Conservation (phyloP, 2,329 filamentous ascomycete species). For the Elsinoe ampelina region DNA sequence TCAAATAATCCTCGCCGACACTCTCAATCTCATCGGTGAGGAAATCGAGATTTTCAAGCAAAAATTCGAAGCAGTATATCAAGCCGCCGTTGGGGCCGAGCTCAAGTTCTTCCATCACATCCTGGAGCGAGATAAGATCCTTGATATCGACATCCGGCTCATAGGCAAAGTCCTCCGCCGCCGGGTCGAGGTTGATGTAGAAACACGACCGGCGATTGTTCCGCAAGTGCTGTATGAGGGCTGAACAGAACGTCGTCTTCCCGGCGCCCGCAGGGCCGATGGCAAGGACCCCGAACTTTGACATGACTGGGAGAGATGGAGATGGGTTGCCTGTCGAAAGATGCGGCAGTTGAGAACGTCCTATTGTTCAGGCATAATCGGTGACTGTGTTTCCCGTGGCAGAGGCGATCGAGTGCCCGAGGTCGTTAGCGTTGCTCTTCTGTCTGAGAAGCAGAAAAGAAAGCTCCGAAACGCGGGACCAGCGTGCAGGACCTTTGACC, state of each 20-base stretch:
- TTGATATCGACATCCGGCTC: conserved; percentile 91
- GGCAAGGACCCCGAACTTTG: conserved; percentile 84
- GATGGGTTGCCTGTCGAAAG: neutral
- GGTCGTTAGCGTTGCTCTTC: neutral
- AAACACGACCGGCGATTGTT: conserved; percentile 88
- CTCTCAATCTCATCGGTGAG: conserved; percentile 74
- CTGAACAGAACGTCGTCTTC: conserved; percentile 92
- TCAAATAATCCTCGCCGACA: conserved; percentile 88
- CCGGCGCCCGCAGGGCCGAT: conserved; percentile 95
- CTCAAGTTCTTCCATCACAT: conserved; percentile 92
- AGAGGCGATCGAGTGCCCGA: conserved; percentile 8
- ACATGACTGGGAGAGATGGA: conserved; percentile 21
- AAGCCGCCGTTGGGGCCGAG: conserved; percentile 86
- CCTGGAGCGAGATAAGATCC: conserved; percentile 83
- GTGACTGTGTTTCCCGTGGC: conserved; percentile 11
- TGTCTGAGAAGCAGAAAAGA: conserved; percentile 5
- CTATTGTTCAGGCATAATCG: conserved; percentile 34
- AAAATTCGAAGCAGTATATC: conserved; percentile 94
- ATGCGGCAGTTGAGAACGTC: conserved; percentile 1
- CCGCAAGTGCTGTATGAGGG: conserved; percentile 84
- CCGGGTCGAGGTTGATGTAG: conserved; percentile 97
- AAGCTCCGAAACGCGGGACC: conserved; percentile 10
- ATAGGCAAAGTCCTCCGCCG: conserved; percentile 86
- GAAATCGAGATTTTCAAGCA: conserved; percentile 90
- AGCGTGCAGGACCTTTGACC: neutral